Base-by-base conservation (phyloP, 495 filamentous ascomycete species). In the Neurospora discreta region DNA sequence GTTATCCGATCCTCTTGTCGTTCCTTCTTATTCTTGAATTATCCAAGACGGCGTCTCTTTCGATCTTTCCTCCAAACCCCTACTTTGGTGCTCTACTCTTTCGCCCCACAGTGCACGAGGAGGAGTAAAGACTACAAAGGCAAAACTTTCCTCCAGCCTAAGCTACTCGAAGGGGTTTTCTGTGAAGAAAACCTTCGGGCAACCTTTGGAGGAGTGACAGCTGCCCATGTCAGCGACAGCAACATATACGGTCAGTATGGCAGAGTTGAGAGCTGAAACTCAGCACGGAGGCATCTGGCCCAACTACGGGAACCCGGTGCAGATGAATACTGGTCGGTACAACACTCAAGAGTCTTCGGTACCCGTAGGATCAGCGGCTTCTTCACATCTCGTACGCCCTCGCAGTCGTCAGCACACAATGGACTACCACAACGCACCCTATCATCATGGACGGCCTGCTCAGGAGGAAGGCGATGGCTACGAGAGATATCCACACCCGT, bases 241-340 rank as follows among this genome's bases (percentile, higher is more conserved):
- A 73, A 85, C 83, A 73, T 85, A 85, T 76, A 81, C 83, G 82
- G 82, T 82, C 77, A 83, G 81, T 79, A 86, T 86, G 84, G 82
- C 84, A 85, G 84, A 86, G 80, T 78, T 86, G 82, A 86, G 84
- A 82, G 79, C 77, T 75, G 84, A 86, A 79, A 78, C 83, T 75
- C 79, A 81, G 75, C 83, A 85, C 78, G 80, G 80, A 74, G 82
- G 78, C 79, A 76, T 85, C 73, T 86, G 84, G 84, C 82, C 83
- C 78, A 83, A 80, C 79, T 86, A 86, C 80, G 82, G 81, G 73
- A 81, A 79, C 72, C 81, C 84, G 68, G 81, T 84, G 75, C 82
- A 81, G 72, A 81, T 86, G 80, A 79, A 83, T 65, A 65, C 52
- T 69, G 79, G 81, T 73, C 81, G 83, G 74, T 83, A 76, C 69